Evolutionary conservation across 345 rosid genomes (phyloP), one percentile per base, ranked within the genome.

Genomic region (Ricinus communis): DNA sequence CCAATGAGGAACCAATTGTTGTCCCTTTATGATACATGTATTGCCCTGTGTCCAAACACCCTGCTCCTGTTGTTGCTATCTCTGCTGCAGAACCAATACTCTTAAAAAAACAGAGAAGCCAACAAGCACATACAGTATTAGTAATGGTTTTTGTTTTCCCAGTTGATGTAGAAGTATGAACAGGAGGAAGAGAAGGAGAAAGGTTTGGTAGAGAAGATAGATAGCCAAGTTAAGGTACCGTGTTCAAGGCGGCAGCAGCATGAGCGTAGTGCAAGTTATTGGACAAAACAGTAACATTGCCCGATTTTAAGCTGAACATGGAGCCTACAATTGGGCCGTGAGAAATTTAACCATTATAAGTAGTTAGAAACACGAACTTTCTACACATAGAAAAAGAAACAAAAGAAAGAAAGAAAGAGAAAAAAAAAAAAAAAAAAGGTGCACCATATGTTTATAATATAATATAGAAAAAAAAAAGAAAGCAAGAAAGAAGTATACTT

Each of bases 1-100:
- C 91, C 76, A 83, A 75, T 57, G 81, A 65, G 54, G 83, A 80
- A 65, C 71, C 86, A 63, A 73, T 21, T 21, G 78, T 72, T 76
- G 89, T 79, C 74, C 74, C 89, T 50, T 77, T 90, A 69, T 80
- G 84, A 75, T 74, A 84, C 66, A 85, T 76, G 79, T 80, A 81
- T 70, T 90, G 84, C 70, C 81, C 91, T 75, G 93, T 80, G 27
- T 90, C 87, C 87, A 88, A 84, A 83, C 90, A 87, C 77, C 81
- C 70, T 25, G 66, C 73, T 71, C 82, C 89, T 55, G 70, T 53
- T 56, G 81, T 75, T 43, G 67, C 68, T 36, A 85, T 80, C 74
- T 79, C 87, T 16, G 69, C 87, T 16, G 65, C 63, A 53, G 73
- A 65, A 43, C 87, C 84, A 72, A 77, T 70, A 41, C 75, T 74